Conservation (phyloP, 257 asterid genomes). For the Solanum appendiculatum region DNA sequence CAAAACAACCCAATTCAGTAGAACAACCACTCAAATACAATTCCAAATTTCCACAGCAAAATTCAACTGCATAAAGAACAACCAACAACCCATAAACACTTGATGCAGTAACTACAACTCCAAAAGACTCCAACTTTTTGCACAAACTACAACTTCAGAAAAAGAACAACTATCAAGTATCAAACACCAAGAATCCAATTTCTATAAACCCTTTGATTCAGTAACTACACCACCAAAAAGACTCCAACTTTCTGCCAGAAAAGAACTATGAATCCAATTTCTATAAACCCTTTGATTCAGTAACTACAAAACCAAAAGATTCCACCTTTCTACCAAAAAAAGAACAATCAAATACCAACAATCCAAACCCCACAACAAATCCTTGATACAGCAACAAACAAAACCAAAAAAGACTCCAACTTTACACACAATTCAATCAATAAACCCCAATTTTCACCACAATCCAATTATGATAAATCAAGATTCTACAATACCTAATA, state of each 20-base stretch:
- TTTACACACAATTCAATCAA: slow-evolving; percentile 9
- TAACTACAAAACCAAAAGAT: neutral
- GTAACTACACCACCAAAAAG: neutral
- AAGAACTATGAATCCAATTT: neutral
- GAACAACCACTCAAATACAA: neutral
- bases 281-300: neutral
- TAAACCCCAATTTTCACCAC: neutral
- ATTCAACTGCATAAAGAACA: neutral
- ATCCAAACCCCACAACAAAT: neutral
- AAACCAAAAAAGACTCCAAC: neutral
- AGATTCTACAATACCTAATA: neutral
- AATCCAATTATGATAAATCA: neutral
- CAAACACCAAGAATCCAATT: neutral
- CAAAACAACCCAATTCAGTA: slow-evolving; percentile 1
- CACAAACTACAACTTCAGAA: neutral
- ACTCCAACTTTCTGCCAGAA: slow-evolving; percentile 3
- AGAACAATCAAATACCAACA: slow-evolving; percentile 8
- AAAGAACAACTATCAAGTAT: neutral
- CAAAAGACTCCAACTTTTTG: slow-evolving; percentile 1
- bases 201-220: neutral
- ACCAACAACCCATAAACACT: neutral
- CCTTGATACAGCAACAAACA: neutral
- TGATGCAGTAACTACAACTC: neutral
- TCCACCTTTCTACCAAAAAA: slow-evolving; percentile 5
- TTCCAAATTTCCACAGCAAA: neutral